A percentile compares a stretch with the other conserved stretches of the same genome.
phyloP scores from a whole-genome alignment of 2,329 filamentous ascomycete species.

The Colletotrichum theobromicola region DNA sequence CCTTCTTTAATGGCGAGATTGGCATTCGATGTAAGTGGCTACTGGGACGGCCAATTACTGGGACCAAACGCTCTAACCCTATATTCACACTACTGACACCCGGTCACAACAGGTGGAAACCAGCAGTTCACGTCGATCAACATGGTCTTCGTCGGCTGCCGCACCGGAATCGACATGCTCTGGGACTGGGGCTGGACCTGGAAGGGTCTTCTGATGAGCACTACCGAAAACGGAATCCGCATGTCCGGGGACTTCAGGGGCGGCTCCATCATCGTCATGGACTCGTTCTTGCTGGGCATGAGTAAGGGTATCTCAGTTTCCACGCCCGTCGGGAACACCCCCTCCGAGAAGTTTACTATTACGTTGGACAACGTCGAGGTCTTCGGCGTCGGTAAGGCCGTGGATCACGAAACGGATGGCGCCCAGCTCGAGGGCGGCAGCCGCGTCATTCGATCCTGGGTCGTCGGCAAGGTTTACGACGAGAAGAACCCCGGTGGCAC shows the following conservation, averaged over 20 bases:
- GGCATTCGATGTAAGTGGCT: slow-evolving; percentile 45
- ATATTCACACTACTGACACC: not conserved
- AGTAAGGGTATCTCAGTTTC: not conserved
- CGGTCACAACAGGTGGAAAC: slow-evolving; percentile 51
- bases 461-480: not conserved
- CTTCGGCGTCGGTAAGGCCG: not conserved
- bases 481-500: not conserved
- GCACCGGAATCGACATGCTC: slow-evolving; percentile 70
- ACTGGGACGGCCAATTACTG: not conserved
- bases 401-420: not conserved
- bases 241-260: not conserved
- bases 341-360: not conserved
- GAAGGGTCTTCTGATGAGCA: not conserved
- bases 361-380: not conserved
- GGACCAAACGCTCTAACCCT: not conserved
- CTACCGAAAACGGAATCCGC: not conserved
- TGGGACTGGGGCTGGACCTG: slow-evolving; percentile 77
- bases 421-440: not conserved
- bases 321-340: not conserved
- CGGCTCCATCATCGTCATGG: not conserved
- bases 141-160: slow-evolving; percentile 67
- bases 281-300: not conserved
- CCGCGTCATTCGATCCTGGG: not conserved
- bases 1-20: slow-evolving; percentile 61
- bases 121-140: slow-evolving; percentile 75